Conservation (phyloP, 2,329 filamentous ascomycete species). For the Ceratocystis eucalypticola region DNA sequence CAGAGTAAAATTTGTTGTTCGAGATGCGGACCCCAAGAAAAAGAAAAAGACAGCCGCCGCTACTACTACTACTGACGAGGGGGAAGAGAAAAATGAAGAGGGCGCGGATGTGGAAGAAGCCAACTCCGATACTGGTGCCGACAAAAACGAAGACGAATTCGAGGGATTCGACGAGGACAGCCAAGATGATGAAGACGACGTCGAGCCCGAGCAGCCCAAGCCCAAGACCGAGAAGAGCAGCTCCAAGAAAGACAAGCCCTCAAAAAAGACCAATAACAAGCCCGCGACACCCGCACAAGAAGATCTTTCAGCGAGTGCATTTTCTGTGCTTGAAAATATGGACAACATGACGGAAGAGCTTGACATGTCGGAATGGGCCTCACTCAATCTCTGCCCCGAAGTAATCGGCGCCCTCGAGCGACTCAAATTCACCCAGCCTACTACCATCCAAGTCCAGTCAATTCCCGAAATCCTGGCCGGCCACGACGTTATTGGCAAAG, state of each 20-base stretch:
- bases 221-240: conserved; percentile 25
- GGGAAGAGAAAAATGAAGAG: conserved; percentile 49
- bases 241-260: conserved; percentile 23
- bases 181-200: conserved; percentile 25
- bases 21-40: conserved; percentile 20
- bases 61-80: conserved; percentile 22
- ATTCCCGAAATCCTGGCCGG: conserved; percentile 75
- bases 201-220: conserved; percentile 24
- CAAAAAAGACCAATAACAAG: conserved; percentile 3
- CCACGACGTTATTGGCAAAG: conserved; percentile 89
- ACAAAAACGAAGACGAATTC: conserved; percentile 43
- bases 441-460: conserved; percentile 61
- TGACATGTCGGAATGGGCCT: conserved; percentile 70
- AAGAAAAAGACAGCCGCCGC: conserved; percentile 11
- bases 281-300: conserved; percentile 22
- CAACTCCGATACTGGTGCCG: conserved; percentile 18
- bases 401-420: conserved; percentile 62
- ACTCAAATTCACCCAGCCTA: conserved; percentile 68
- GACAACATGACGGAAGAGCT: conserved; percentile 44
- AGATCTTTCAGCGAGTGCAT: conserved; percentile 23
- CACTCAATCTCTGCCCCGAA: conserved; percentile 57
- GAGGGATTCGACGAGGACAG: conserved; percentile 46
- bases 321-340: conserved; percentile 34
- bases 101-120: conserved; percentile 29
- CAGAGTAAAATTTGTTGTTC: conserved; percentile 42